Percentiles rank a stretch among this genome's conserved stretches.
Conservation (phyloP, 257 asterid species). For the Thymus quinquecostatus region DNA sequence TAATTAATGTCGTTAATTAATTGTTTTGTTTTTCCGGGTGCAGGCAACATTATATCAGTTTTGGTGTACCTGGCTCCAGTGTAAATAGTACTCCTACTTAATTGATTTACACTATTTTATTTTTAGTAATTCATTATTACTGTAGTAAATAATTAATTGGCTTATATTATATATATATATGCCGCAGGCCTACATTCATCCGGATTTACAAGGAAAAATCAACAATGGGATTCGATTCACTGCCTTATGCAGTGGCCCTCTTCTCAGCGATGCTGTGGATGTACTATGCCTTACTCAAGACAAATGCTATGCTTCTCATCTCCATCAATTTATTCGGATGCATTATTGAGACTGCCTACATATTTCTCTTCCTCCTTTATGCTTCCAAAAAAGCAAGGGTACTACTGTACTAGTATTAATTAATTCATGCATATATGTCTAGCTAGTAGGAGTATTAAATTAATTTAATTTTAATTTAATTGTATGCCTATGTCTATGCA, state of each 20-base stretch:
- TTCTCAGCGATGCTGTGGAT: constrained; percentile 60
- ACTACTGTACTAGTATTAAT: not conserved
- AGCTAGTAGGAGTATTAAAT: no score
- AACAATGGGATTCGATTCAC: constrained; percentile 53
- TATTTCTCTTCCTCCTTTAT: constrained; percentile 44
- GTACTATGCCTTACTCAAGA: constrained; percentile 52
- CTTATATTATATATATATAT: no score
- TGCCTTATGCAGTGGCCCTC: constrained; percentile 56
- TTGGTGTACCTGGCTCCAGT: constrained; percentile 73
- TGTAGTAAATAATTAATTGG: no score
- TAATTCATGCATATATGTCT: not conserved
- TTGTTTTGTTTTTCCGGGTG: not conserved
- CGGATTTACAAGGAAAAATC: constrained; percentile 55
- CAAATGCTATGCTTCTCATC: constrained; percentile 47
- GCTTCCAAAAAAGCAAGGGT: constrained; percentile 59
- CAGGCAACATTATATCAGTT: constrained; percentile 79
- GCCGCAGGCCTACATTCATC: constrained; percentile 54
- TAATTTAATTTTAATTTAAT: no score
- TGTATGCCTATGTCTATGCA: no score
- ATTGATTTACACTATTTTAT: not conserved
- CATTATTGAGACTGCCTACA: constrained; percentile 49
- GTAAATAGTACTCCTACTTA: constrained; percentile 59
- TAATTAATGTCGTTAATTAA: not conserved
- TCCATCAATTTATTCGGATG: constrained; percentile 59
- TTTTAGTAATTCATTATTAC: not conserved